phyloP scores from a whole-genome alignment of 2,329 filamentous ascomycete genomes.

The Talaromyces verruculosus region DNA sequence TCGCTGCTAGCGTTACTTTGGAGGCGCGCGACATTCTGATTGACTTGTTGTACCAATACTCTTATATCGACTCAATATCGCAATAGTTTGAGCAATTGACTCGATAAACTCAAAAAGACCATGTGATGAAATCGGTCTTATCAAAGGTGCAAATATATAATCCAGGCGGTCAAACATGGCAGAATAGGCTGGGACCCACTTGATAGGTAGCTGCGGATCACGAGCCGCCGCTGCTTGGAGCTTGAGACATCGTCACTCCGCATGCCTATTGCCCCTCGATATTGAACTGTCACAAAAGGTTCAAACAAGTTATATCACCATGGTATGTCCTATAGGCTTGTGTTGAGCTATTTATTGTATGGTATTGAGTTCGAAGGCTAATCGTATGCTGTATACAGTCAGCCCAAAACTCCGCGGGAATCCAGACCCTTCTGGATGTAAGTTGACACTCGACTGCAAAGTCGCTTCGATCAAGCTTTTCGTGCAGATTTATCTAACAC shows the following conservation, averaged over 20 bases:
- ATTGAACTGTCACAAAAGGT: background rate
- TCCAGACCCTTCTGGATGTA: constrained; percentile 98
- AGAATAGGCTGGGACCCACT: constrained; percentile 13
- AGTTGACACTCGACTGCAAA: constrained; percentile 37
- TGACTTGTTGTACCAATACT: background rate
- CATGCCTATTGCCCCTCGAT: constrained; percentile 10
- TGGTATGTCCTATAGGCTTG: constrained; percentile 15
- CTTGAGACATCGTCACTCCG: constrained; percentile 10
- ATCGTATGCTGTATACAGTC: constrained; percentile 58
- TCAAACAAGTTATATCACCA: background rate
- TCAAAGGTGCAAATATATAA: background rate
- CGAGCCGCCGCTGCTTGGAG: constrained; percentile 3
- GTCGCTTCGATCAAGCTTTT: background rate
- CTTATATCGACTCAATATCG: no score
- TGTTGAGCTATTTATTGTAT: background rate
- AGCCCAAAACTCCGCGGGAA: constrained; percentile 96
- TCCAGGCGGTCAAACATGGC: constrained; percentile 7
- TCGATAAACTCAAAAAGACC: background rate
- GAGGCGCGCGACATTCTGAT: constrained; percentile 79
- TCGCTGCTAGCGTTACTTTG: constrained; percentile 78
- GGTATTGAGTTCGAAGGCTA: background rate
- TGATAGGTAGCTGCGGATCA: constrained; percentile 1
- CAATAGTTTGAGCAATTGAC: background rate
- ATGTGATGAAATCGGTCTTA: background rate
- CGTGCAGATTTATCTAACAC: background rate